Base-by-base conservation (phyloP, 2,329 filamentous ascomycete genomes). In the Colletotrichum sp. region DNA sequence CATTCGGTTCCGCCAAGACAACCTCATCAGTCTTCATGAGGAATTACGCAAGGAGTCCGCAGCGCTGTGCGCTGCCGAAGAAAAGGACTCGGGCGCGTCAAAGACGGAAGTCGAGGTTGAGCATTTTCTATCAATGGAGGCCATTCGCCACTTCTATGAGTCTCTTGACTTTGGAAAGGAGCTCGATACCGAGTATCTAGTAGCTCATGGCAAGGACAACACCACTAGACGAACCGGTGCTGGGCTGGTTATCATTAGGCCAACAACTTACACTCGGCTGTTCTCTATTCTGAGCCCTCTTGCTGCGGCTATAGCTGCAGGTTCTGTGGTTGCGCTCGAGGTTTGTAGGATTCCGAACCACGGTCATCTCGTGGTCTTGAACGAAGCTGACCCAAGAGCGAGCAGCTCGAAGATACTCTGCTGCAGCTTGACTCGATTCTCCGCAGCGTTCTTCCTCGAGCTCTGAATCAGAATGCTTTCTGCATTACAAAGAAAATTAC, bases 1-100 rank as follows among this genome's bases (percentile, higher is more conserved):
- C 75, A 78, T 86, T n/a, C 85, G 84, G 73, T 88, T 88, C 75
- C 83, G 86, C 13, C 87, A 88, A 78, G 83, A 84, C 39, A 85
- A 90, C 78, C 82, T 90, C 10, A 83, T 88, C 72, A 79, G 78
- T 3, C 83, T 90, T 0, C 86, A 88, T 76, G 80, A 84, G 28
- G 78, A 78, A 3, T 78, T 90, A 10, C 80, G 83, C 5, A 79
- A 81, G 5, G 83, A 86, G 24, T 80, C 80, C 28, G 75, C 80
- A 8, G 80, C 81, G 2, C 83, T 89, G 9, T 80, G 82, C 70
- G 80, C 84, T 36, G 86, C 87, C 0, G 85, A 89, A 10, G 80
- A 81, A 21, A 81, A 84, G 44, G 88, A 89, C 73, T 82, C 83
- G 3, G 79, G 79, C 5, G 71, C 76, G 8, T 72, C 71, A 10